Percentiles rank a stretch among this genome's conserved stretches.
These are phyloP conservation scores for Malassezia vespertilionis DNA, from an alignment of 1,284 basidiomycete species.

Conservation along the genomic window DNA sequence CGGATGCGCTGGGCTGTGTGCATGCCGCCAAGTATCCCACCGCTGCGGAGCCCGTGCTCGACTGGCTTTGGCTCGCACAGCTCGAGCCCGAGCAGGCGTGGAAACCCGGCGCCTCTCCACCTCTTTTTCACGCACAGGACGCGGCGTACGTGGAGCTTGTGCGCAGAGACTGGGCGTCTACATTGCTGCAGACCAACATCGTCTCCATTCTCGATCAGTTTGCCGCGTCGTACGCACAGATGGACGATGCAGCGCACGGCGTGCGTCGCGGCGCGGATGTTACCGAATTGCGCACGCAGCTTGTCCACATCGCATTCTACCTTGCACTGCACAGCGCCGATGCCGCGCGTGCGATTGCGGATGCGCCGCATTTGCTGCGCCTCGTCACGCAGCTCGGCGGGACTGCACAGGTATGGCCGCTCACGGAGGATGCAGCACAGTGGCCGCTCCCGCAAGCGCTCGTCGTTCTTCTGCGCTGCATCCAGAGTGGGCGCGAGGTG, in stretches of 20 bases:
- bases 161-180: conserved; percentile 13
- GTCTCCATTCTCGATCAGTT: neutral
- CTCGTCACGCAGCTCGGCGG: conserved; percentile 7
- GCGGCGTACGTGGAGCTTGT: conserved; percentile 13
- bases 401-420: conserved; percentile 6
- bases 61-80: conserved; percentile 13
- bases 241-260: neutral
- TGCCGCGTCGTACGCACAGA: neutral
- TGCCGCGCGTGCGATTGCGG: neutral
- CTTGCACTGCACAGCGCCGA: conserved; percentile 4
- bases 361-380: neutral
- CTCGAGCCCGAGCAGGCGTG: neutral
- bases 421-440: neutral
- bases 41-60: conserved; percentile 12
- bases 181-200: neutral
- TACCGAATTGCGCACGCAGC: neutral
- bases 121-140: conserved; percentile 1
- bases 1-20: conserved; percentile 2
- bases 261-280: neutral
- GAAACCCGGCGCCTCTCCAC: neutral
- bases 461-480: conserved; percentile 56
- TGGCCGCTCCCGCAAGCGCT: conserved; percentile 50
- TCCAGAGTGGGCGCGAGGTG: conserved; percentile 58
- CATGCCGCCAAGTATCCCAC: neutral
- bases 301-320: neutral